phyloP scores from a whole-genome alignment of 257 asterid species.

The Solanum gandarillasii region DNA sequence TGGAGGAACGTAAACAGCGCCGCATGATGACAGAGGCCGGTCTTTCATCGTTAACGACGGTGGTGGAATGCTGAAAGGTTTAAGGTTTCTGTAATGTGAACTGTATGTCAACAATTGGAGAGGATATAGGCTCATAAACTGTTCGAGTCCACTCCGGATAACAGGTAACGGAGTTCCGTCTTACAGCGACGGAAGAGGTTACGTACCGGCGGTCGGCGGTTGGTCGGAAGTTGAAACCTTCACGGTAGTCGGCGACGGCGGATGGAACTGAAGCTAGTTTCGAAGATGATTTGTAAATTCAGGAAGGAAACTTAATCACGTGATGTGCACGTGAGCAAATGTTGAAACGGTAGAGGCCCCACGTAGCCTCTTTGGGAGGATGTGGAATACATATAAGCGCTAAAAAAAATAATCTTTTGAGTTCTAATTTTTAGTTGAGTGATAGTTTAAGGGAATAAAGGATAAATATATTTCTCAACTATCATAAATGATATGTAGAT shows the following conservation, averaged over 20 bases:
- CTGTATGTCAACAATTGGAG: slow-evolving; percentile 18
- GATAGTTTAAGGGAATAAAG: too few relatives aligned
- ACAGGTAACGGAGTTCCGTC: not conserved
- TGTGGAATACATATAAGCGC: not conserved
- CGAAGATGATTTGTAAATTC: not conserved
- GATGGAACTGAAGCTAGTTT: not conserved
- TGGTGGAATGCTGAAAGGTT: slow-evolving; percentile 11
- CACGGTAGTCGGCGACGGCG: not conserved
- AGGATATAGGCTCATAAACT: slow-evolving; percentile 36
- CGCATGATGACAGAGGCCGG: slow-evolving; percentile 36
- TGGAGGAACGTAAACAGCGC: slow-evolving; percentile 62
- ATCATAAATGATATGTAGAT: too few relatives aligned
- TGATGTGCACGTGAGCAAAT: not conserved
- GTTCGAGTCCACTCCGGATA: not conserved
- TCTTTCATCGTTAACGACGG: slow-evolving; percentile 44
- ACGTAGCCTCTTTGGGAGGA: not conserved
- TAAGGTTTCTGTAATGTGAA: slow-evolving; percentile 40
- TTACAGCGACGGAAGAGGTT: not conserved
- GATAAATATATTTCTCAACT: rapidly evolving
- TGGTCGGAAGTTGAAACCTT: not conserved
- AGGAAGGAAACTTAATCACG: not conserved
- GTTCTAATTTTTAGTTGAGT: too few relatives aligned
- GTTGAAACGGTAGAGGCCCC: not conserved
- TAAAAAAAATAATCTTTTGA: too few relatives aligned
- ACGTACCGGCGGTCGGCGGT: not conserved